phyloP scores from a whole-genome alignment of 1,284 basidiomycete genomes.

The Irpex lacteus region DNA sequence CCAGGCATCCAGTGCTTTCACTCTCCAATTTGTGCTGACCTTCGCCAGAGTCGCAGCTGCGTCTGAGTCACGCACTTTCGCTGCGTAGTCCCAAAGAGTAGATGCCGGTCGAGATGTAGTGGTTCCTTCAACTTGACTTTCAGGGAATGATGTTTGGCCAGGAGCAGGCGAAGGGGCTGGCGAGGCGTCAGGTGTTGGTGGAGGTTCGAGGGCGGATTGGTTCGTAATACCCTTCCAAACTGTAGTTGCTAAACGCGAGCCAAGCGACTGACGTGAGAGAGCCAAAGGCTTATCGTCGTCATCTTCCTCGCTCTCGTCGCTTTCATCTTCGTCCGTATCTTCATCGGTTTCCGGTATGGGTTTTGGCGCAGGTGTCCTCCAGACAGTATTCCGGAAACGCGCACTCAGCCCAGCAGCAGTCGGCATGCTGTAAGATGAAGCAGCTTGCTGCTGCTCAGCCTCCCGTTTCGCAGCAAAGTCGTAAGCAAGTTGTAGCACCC shows the following conservation, averaged over 20 bases:
- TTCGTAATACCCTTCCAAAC: conserved; percentile 77
- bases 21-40: conserved; percentile 71
- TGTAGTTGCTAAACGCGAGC: conserved; percentile 53
- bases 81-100: conserved; percentile 66
- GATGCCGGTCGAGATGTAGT: conserved; percentile 21
- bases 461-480: conserved; percentile 56
- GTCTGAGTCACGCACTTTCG: conserved; percentile 70
- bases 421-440: conserved; percentile 18
- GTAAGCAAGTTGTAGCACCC: conserved; percentile 62
- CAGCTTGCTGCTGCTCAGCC: conserved; percentile 31
- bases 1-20: conserved; percentile 47
- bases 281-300: conserved; percentile 27
- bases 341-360: conserved; percentile 1
- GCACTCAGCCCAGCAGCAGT: conserved; percentile 46
- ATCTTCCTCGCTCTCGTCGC: conserved; percentile 27
- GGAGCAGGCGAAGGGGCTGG: conserved; percentile 13
- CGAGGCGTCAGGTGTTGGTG: conserved; percentile 29
- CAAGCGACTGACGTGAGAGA: conserved; percentile 21
- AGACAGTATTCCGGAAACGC: conserved; percentile 59
- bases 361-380: conserved; percentile 39
- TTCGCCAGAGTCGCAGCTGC: conserved; percentile 66
- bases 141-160: conserved; percentile 10
- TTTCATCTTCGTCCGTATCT: conserved; percentile 28
- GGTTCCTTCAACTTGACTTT: neutral
- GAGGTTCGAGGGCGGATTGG: conserved; percentile 65